phyloP scores from a whole-genome alignment of 2,329 filamentous ascomycete genomes.

The Fusarium concolor region DNA sequence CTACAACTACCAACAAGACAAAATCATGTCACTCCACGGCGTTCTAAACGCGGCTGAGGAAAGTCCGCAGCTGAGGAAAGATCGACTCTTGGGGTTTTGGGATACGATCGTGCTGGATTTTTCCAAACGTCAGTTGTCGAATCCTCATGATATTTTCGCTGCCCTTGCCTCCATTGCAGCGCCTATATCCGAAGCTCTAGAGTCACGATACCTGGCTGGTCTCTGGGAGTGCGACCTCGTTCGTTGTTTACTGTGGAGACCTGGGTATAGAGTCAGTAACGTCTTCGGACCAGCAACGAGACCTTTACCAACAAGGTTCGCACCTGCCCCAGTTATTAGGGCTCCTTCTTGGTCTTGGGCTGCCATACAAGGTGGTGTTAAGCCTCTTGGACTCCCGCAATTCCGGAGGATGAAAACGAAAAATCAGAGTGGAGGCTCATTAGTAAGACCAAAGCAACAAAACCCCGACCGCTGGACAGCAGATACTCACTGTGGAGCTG shows the following conservation, averaged over 20 bases:
- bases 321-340: neutral
- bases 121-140: constrained; percentile 11
- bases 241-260: constrained; percentile 5
- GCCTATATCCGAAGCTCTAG: neutral
- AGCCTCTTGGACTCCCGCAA: neutral
- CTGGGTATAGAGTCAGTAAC: neutral
- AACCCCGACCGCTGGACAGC: neutral
- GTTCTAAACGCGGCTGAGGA: neutral
- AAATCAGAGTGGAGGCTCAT: neutral
- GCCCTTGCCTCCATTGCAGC: constrained; percentile 13
- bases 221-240: constrained; percentile 20
- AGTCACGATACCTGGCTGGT: constrained; percentile 22
- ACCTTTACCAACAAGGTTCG: neutral
- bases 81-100: constrained; percentile 9
- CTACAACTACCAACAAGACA: neutral
- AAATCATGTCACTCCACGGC: neutral
- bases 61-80: neutral
- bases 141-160: constrained; percentile 24
- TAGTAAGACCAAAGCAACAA: neutral
- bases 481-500: neutral
- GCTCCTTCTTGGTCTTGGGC: constrained; percentile 32
- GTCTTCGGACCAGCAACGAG: constrained; percentile 3
- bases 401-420: neutral
- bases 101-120: constrained; percentile 8
- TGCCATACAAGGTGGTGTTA: constrained; percentile 9